Evolutionary conservation across 2,329 filamentous ascomycete genomes (phyloP).

Genomic region (Alternaria sp.): DNA sequence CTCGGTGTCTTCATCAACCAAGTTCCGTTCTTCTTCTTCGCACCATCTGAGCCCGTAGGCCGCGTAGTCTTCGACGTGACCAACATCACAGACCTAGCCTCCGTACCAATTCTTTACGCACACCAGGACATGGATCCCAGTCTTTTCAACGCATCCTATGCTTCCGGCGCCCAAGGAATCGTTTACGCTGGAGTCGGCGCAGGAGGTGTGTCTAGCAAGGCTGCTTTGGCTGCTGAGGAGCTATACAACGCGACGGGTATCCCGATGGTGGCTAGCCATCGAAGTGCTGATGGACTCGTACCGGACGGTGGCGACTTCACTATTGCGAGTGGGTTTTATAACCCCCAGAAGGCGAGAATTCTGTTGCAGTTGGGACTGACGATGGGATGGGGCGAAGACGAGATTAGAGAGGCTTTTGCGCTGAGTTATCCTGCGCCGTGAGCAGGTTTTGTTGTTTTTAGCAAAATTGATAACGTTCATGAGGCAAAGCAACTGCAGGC

Average conservation of each 20-base stretch:
- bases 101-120: constrained; percentile 64
- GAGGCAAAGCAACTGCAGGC: neutral
- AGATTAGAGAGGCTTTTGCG: constrained; percentile 53
- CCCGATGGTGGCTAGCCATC: constrained; percentile 60
- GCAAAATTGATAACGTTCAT: neutral
- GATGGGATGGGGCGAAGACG: constrained; percentile 44
- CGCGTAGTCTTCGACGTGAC: constrained; percentile 52
- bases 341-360: constrained; percentile 63
- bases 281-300: constrained; percentile 62
- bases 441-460: neutral
- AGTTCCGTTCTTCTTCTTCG: constrained; percentile 66
- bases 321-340: constrained; percentile 60
- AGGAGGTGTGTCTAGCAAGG: constrained; percentile 52
- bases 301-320: constrained; percentile 41
- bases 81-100: constrained; percentile 57
- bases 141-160: constrained; percentile 58
- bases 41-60: constrained; percentile 53
- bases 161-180: constrained; percentile 60
- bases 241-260: constrained; percentile 56
- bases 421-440: constrained; percentile 36
- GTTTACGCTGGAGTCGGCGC: constrained; percentile 64
- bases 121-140: constrained; percentile 60
- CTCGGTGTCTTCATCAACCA: constrained; percentile 66
- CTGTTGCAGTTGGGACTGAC: constrained; percentile 53
- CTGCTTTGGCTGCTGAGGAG: constrained; percentile 49